Conservation (phyloP, 2,329 filamentous ascomycete species). For the Rosellinia necatrix region DNA sequence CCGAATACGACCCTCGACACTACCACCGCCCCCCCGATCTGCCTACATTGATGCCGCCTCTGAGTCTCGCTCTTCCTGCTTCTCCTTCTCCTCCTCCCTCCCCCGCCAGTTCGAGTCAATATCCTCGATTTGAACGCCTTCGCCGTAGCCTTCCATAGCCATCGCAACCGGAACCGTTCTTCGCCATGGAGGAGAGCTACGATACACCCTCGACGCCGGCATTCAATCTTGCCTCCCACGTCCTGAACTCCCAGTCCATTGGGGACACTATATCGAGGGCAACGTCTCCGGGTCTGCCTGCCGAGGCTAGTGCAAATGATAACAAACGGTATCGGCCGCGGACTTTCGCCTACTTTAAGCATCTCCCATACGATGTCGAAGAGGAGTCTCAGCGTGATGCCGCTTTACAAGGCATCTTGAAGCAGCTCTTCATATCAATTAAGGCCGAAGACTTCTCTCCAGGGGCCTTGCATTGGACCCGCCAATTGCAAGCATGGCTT, state of each 20-base stretch:
- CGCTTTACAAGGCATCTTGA: constrained; percentile 84
- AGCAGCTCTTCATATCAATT: constrained; percentile 89
- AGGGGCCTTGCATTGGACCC: constrained; percentile 94
- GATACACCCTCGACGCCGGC: constrained; percentile 45
- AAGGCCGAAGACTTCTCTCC: constrained; percentile 93
- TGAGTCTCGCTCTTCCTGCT: constrained; percentile 7
- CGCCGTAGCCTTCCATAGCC: not conserved
- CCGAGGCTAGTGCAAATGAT: constrained; percentile 52
- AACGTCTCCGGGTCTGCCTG: constrained; percentile 76
- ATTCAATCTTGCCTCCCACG: constrained; percentile 44
- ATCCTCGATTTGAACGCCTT: constrained; percentile 4
- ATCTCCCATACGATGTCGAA: constrained; percentile 88
- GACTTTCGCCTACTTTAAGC: constrained; percentile 90
- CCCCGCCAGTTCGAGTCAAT: constrained; percentile 8
- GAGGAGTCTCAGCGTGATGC: constrained; percentile 75
- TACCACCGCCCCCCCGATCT: not conserved
- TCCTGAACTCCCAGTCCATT: constrained; percentile 47
- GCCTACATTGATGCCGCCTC: constrained; percentile 19
- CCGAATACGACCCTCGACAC: constrained; percentile 13
- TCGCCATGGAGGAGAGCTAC: constrained; percentile 45
- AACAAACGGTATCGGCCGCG: constrained; percentile 77
- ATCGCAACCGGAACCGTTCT: not conserved
- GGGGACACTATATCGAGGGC: constrained; percentile 79
- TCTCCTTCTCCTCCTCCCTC: not conserved
- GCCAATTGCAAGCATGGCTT: constrained; percentile 93